phyloP scores from a whole-genome alignment of 2,329 filamentous ascomycete species.

The Ophiostoma perfectum region DNA sequence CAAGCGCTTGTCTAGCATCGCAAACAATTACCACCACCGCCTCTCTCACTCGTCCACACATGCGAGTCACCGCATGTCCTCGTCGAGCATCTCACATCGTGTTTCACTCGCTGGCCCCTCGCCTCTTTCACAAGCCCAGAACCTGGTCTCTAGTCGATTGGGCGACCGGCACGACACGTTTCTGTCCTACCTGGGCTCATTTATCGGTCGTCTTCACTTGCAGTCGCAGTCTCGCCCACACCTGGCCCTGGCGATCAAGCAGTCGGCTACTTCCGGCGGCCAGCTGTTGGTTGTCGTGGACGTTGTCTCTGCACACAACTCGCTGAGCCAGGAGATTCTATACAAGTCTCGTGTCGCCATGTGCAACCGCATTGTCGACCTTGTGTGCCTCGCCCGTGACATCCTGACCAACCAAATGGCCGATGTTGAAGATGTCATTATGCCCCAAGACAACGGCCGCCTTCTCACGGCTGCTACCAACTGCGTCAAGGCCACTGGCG shows the following conservation, averaged over 20 bases:
- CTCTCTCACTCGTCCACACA: constrained; percentile 35
- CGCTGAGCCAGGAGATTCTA: constrained; percentile 60
- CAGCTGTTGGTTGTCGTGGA: constrained; percentile 75
- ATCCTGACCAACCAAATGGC: constrained; percentile 65
- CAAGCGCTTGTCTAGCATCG: constrained; percentile 41
- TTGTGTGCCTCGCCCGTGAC: constrained; percentile 76
- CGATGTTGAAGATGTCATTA: constrained; percentile 70
- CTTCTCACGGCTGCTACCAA: constrained; percentile 74
- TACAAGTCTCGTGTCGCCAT: constrained; percentile 66
- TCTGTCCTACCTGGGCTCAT: constrained; percentile 83
- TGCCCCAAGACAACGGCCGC: constrained; percentile 70
- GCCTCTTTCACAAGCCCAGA: constrained; percentile 56
- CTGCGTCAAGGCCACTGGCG: constrained; percentile 84
- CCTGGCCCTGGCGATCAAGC: constrained; percentile 72
- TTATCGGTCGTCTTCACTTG: constrained; percentile 82
- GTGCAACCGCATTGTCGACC: constrained; percentile 71
- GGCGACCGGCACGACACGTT: constrained; percentile 79
- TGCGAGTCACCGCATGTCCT: constrained; percentile 46
- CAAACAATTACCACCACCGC: constrained; percentile 29
- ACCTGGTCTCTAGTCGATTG: constrained; percentile 78
- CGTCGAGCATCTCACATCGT: constrained; percentile 61
- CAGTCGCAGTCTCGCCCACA: constrained; percentile 88
- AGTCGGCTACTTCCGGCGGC: constrained; percentile 76
- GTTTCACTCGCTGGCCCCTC: constrained; percentile 69
- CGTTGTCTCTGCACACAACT: constrained; percentile 72